phyloP scores from a whole-genome alignment of 495 filamentous ascomycete species.

The Trichoderma asperelloides region DNA sequence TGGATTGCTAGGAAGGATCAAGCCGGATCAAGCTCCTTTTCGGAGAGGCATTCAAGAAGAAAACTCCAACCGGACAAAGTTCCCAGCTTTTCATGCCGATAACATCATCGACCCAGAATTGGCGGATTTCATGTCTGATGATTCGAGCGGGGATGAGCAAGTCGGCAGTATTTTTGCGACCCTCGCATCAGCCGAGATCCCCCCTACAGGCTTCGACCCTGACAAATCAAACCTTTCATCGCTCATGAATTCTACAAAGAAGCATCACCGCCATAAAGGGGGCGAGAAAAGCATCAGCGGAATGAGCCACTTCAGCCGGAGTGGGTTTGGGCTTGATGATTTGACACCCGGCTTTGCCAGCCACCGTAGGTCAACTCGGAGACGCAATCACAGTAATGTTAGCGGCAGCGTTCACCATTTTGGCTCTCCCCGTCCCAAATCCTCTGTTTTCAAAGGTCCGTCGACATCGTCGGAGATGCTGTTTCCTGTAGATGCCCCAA shows the following conservation, averaged over 20 bases:
- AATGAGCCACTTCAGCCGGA: conserved; percentile 46
- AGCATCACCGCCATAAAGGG: conserved; percentile 51
- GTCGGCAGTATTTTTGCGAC: conserved; percentile 69
- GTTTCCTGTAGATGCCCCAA: conserved; percentile 27
- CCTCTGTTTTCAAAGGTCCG: conserved; percentile 30
- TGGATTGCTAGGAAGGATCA: conserved; percentile 58
- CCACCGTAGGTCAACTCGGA: conserved; percentile 50
- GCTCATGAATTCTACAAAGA: conserved; percentile 57
- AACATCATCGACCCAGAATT: conserved; percentile 97
- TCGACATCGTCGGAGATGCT: conserved; percentile 35
- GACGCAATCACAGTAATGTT: conserved; percentile 70
- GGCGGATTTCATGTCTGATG: conserved; percentile 91
- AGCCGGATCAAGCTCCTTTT: conserved; percentile 75
- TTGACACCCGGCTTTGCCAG: conserved; percentile 30
- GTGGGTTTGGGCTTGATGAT: conserved; percentile 35
- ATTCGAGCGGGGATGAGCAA: conserved; percentile 85
- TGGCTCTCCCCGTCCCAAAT: conserved; percentile 57
- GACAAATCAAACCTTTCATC: conserved; percentile 39
- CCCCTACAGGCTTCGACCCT: conserved; percentile 37
- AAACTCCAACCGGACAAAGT: conserved; percentile 41
- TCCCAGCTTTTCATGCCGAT: conserved; percentile 92
- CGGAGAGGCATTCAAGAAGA: conserved; percentile 67
- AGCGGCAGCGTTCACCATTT: conserved; percentile 54
- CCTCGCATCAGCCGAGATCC: conserved; percentile 40
- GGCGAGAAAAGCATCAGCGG: conserved; percentile 61